Evolutionary conservation across 192 early-diverging fungal genomes (phyloP), one percentile per base, ranked within the genome.

Genomic region (Rhizophagus clarus): DNA sequence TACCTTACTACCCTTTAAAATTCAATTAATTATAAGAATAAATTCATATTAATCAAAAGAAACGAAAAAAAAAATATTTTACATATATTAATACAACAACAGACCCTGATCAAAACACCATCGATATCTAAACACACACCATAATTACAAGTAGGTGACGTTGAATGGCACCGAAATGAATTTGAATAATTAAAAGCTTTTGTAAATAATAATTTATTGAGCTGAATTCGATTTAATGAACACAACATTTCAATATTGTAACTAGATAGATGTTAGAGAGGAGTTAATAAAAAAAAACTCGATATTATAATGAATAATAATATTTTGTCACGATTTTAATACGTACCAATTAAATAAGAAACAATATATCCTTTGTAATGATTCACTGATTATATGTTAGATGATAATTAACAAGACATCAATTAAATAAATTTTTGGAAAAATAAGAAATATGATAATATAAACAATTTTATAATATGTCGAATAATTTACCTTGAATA

Each of bases 21-120:
- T 26, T 17, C 34, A 20, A 28, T 29, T 73, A 31, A 6, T 62
- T 34, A 2, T 6, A 2, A 15, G 4, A 45, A 42, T 61, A 22
- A 51, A 29, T 40, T 81, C 10, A 34, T 45, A 31, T 42, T 42
- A 51, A n/a, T 66, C 29, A 34, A 32, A 32, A 24, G 67, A 56
- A 15, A 66, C n/a, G 56, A 29, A 4, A 37, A 28, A 66, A 64
- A 22, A 37, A 15, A 61, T 26, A 40, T 7, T 42, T 31, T 5
- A 12, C 37, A 24, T 72, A n/a, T n/a, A n/a, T n/a, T n/a, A n/a
- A n/a, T n/a, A n/a, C n/a, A 5, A 34, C 34, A 4, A 34, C 32
- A 10, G 5, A 91, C 93, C 84, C 92, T 93, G 79, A 97, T 90
- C 40, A 97, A 88, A 29, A 97, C 95, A 34, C 96, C 96, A 79